Conservation (phyloP, 257 asterid species). For the Solanum sitiens region DNA sequence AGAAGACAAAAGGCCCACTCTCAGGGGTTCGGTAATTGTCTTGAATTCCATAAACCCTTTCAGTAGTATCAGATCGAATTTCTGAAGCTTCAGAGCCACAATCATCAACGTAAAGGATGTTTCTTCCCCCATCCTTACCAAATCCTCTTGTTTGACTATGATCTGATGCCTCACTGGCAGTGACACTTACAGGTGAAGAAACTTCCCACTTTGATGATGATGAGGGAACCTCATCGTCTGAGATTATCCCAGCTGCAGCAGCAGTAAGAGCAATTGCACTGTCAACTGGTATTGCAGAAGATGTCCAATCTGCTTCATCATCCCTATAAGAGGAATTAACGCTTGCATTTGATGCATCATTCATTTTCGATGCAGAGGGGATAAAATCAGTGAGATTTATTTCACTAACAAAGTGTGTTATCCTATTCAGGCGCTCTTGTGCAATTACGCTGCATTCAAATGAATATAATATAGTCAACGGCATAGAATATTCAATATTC, state of each 20-base stretch:
- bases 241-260: conserved; percentile 72
- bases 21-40: conserved; percentile 29
- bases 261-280: conserved; percentile 57
- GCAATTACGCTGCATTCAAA: conserved; percentile 73
- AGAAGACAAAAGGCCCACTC: conserved; percentile 15
- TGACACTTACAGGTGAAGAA: conserved; percentile 39
- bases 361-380: conserved; percentile 27
- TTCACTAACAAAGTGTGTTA: conserved; percentile 60
- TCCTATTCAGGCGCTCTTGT: conserved; percentile 81
- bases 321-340: conserved; percentile 28
- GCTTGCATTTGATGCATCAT: conserved; percentile 24
- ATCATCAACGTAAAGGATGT: conserved; percentile 24
- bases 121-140: conserved; percentile 38
- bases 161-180: conserved; percentile 52
- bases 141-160: conserved; percentile 28
- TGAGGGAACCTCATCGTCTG: conserved; percentile 47
- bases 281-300: conserved; percentile 63
- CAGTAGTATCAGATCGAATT: conserved; percentile 17
- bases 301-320: conserved; percentile 48
- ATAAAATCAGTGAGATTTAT: conserved; percentile 33
- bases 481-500: background rate
- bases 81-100: conserved; percentile 38
- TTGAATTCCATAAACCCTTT: conserved; percentile 8
- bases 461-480: conserved; percentile 13
- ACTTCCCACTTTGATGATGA: conserved; percentile 42